Conservation (phyloP, 495 filamentous ascomycete species). For the Tirmania nivea region DNA sequence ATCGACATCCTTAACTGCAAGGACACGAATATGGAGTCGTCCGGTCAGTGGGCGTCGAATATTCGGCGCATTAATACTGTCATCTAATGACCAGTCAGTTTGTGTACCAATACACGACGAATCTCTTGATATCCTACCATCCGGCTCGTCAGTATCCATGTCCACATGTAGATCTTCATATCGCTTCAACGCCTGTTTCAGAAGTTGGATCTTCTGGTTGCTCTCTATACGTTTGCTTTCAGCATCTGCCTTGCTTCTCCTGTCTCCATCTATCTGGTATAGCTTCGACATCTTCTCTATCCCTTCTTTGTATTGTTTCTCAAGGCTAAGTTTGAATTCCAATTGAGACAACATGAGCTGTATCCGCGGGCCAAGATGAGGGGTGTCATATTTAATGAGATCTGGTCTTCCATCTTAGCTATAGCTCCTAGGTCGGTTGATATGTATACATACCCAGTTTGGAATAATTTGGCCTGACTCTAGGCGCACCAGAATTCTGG, state of each 20-base stretch:
- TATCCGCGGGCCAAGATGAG: constrained; percentile 86
- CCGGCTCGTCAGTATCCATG: constrained; percentile 63
- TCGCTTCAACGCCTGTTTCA: constrained; percentile 86
- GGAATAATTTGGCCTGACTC: constrained; percentile 68
- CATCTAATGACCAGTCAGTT: constrained; percentile 37
- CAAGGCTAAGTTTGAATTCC: constrained; percentile 95
- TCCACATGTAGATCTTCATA: constrained; percentile 97
- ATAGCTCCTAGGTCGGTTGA: constrained; percentile 8
- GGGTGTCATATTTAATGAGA: constrained; percentile 96
- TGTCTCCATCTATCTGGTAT: constrained; percentile 95
- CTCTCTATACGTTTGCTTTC: constrained; percentile 77
- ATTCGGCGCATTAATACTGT: constrained; percentile 87
- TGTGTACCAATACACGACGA: neutral
- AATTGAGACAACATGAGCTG: constrained; percentile 98
- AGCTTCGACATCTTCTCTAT: constrained; percentile 99
- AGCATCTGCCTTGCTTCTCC: constrained; percentile 82
- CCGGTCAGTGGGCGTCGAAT: constrained; percentile 83
- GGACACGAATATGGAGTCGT: constrained; percentile 62
- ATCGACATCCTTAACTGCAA: constrained; percentile 83
- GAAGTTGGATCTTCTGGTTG: constrained; percentile 88
- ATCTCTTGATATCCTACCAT: constrained; percentile 38
- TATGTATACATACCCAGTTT: constrained; percentile 56
- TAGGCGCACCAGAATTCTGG: constrained; percentile 46
- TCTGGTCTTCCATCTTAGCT: constrained; percentile 30
- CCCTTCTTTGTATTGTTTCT: constrained; percentile 97